Conservation (phyloP, 768 basidiomycete genomes). For the Phanerochaete carnosa region DNA sequence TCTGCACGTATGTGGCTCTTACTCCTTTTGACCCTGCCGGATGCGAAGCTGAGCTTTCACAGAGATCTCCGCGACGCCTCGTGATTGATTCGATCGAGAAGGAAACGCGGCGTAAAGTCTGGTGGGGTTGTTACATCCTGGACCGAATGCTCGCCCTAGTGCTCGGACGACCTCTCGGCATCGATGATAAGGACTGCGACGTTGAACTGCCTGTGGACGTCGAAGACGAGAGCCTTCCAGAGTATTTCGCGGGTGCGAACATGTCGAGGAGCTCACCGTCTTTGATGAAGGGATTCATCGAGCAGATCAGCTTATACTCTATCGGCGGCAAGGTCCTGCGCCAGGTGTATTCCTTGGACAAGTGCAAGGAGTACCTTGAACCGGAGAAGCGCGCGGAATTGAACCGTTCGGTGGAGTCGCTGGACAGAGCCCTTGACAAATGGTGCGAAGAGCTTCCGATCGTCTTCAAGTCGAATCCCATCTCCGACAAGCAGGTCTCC, state of each 20-base stretch:
- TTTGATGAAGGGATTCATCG: slow-evolving; percentile 80
- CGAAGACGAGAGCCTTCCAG: slow-evolving; percentile 74
- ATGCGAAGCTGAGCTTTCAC: slow-evolving; percentile 13
- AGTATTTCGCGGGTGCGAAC: slow-evolving; percentile 66
- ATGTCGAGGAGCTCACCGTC: slow-evolving; percentile 55
- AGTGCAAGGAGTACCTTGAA: slow-evolving; percentile 69
- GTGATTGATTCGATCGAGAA: slow-evolving; percentile 72
- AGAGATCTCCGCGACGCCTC: slow-evolving; percentile 84
- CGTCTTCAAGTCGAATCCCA: slow-evolving; percentile 70
- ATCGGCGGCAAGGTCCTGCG: slow-evolving; percentile 81
- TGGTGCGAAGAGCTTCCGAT: slow-evolving; percentile 82
- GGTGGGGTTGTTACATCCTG: slow-evolving; percentile 91
- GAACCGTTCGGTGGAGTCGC: slow-evolving; percentile 72
- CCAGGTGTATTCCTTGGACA: slow-evolving; percentile 80
- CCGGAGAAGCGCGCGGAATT: slow-evolving; percentile 72
- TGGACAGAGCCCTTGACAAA: slow-evolving; percentile 72
- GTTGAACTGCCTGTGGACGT: slow-evolving; percentile 80
- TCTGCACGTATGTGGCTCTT: slow-evolving; percentile 68
- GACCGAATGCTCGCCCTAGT: slow-evolving; percentile 92
- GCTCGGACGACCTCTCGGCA: slow-evolving; percentile 82
- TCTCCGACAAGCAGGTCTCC: slow-evolving; percentile 76
- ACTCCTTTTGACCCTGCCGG: slow-evolving; percentile 4
- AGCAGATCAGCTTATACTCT: slow-evolving; percentile 76
- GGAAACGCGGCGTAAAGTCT: slow-evolving; percentile 85
- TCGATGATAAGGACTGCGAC: slow-evolving; percentile 89